Conservation (phyloP, 306 rosid genomes). For the Carpinus viminea region DNA sequence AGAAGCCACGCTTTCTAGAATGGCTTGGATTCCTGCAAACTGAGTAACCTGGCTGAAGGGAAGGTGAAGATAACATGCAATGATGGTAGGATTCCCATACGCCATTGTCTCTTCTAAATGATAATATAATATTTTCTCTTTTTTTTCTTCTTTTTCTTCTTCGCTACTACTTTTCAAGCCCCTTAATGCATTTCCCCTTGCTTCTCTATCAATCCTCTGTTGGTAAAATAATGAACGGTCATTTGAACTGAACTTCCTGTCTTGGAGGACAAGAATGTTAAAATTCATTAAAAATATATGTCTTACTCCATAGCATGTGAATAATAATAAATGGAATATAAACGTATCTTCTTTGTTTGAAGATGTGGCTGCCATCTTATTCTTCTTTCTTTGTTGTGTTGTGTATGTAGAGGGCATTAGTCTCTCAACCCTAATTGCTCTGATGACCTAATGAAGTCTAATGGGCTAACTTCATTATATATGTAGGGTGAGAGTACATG, state of each 20-base stretch:
- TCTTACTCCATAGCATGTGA: too few relatives aligned
- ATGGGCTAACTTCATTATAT: too few relatives aligned
- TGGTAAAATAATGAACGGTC: constrained; percentile 41
- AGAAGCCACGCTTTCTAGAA: constrained; percentile 29
- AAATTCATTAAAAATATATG: too few relatives aligned
- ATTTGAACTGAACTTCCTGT: constrained; percentile 52
- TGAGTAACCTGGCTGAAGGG: constrained; percentile 34
- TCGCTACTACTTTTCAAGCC: background rate
- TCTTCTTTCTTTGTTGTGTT: too few relatives aligned
- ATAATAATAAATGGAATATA: too few relatives aligned
- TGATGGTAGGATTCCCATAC: constrained; percentile 20
- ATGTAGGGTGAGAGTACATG: too few relatives aligned
- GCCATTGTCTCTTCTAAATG: constrained; percentile 32
- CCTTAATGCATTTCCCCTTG: constrained; percentile 38
- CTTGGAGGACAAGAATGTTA: constrained; percentile 30
- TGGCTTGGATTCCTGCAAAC: constrained; percentile 40
- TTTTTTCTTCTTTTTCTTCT: background rate
- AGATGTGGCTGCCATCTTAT: too few relatives aligned
- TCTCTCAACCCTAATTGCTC: too few relatives aligned
- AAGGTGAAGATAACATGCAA: constrained; percentile 31
- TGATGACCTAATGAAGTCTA: too few relatives aligned
- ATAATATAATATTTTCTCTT: background rate
- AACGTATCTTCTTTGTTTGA: too few relatives aligned
- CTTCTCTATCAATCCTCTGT: constrained; percentile 52
- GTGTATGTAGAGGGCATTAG: too few relatives aligned